A percentile compares a stretch with the other conserved stretches of the same genome.
Evolutionary conservation across 129 eudicot species (phyloP).

Genomic region (Flaveria bidentis): DNA sequence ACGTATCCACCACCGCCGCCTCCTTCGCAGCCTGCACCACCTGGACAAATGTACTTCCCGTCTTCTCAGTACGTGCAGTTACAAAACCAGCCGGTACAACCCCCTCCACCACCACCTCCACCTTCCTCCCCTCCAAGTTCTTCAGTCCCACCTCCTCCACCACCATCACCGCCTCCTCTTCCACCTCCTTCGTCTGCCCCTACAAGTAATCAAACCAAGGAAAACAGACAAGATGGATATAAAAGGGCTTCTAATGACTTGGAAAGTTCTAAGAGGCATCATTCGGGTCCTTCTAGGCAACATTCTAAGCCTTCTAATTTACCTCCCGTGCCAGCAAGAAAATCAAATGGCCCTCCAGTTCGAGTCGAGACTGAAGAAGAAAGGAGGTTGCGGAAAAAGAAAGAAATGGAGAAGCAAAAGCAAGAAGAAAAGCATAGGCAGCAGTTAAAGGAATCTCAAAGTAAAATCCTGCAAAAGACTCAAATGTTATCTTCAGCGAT

Average conservation of each 20-base stretch:
- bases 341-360: slow-evolving; percentile 51
- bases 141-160: slow-evolving; percentile 65
- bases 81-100: slow-evolving; percentile 49
- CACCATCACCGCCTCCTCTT: slow-evolving; percentile 68
- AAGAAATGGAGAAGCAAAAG: slow-evolving; percentile 76
- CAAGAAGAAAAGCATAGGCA: slow-evolving; percentile 74
- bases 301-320: slow-evolving; percentile 54
- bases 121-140: slow-evolving; percentile 54
- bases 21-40: slow-evolving; percentile 48
- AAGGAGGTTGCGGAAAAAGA: slow-evolving; percentile 75
- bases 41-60: slow-evolving; percentile 57
- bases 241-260: slow-evolving; percentile 33
- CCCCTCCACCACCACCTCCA: slow-evolving; percentile 55
- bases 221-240: slow-evolving; percentile 42
- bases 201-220: slow-evolving; percentile 37
- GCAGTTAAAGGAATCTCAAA: slow-evolving; percentile 73
- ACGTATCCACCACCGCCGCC: slow-evolving; percentile 38
- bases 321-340: slow-evolving; percentile 49
- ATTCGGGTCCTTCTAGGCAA: slow-evolving; percentile 44
- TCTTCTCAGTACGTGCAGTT: slow-evolving; percentile 70
- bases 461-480: slow-evolving; percentile 61
- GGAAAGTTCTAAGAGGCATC: slow-evolving; percentile 30
- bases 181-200: slow-evolving; percentile 59
- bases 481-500: slow-evolving; percentile 65
- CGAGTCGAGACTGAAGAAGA: slow-evolving; percentile 89